phyloP scores from a whole-genome alignment of 352 stramenopile genomes.

The Peronosclerospora sorghi region DNA sequence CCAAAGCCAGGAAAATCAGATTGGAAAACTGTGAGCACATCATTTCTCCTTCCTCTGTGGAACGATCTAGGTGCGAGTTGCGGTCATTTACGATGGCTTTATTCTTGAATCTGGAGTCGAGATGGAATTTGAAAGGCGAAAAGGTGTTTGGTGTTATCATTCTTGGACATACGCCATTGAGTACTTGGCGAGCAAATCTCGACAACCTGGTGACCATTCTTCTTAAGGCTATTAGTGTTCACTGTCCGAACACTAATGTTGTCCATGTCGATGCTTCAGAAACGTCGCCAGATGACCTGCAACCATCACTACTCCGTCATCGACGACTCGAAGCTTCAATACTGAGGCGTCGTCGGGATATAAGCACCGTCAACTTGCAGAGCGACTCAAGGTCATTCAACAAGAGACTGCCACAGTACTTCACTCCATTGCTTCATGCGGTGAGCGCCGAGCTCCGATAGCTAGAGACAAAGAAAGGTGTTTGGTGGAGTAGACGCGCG shows the following conservation, averaged over 20 bases:
- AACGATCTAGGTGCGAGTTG: too few species aligned
- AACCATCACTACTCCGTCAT: not conserved
- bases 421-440: not conserved
- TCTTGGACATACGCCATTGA: not conserved
- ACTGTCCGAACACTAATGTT: conserved; percentile 1
- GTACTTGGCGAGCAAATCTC: not conserved
- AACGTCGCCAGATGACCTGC: not conserved
- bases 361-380: not conserved
- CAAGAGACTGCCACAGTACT: not conserved
- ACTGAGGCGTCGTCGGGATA: not conserved
- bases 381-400: not conserved
- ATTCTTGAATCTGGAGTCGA: not conserved
- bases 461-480: not conserved
- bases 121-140: not conserved
- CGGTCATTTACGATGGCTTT: not conserved
- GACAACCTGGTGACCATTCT: not conserved
- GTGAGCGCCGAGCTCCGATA: not conserved
- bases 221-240: not conserved
- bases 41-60: too few species aligned
- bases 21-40: not conserved
- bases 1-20: not conserved
- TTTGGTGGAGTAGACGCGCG: not conserved
- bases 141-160: not conserved
- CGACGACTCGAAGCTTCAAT: not conserved
- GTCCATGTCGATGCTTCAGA: not conserved